These are phyloP conservation scores for Balakata baccata DNA, from an alignment of 345 rosid species.

Conservation along the genomic window DNA sequence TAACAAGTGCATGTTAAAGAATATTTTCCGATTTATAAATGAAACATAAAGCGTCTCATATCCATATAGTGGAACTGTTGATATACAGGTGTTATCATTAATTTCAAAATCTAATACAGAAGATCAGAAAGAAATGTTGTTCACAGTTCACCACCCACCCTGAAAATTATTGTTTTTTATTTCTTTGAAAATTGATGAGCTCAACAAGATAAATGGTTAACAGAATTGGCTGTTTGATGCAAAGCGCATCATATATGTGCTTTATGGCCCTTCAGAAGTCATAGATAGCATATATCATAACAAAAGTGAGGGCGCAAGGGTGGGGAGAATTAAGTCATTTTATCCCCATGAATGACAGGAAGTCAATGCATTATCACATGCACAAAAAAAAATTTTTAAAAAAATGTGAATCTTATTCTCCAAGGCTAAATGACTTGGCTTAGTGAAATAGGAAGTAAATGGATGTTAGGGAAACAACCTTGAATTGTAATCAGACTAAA, in stretches of 20 bases:
- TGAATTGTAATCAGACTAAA: neutral
- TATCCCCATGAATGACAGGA: neutral
- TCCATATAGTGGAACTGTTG: neutral
- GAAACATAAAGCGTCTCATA: neutral
- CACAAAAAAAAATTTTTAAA: neutral
- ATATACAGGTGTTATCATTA: conserved; percentile 6
- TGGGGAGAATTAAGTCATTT: neutral
- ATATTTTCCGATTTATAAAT: conserved; percentile 6
- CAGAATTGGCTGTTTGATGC: neutral
- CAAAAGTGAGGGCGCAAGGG: neutral
- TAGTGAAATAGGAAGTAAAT: neutral
- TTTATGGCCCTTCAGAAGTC: neutral
- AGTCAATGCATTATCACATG: neutral
- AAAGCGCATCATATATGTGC: neutral
- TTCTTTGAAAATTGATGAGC: neutral
- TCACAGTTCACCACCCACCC: neutral
- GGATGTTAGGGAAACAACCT: neutral
- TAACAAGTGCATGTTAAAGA: conserved; percentile 1
- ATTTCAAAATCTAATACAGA: neutral
- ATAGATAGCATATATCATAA: neutral
- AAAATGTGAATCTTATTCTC: neutral
- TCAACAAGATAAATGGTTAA: neutral
- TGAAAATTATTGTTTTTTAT: neutral
- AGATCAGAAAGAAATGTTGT: neutral
- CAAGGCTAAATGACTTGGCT: neutral